A percentile compares a stretch with the other conserved stretches of the same genome.
These are phyloP conservation scores for Suillus occidentalis DNA, from an alignment of 768 basidiomycete genomes.

Conservation along the genomic window DNA sequence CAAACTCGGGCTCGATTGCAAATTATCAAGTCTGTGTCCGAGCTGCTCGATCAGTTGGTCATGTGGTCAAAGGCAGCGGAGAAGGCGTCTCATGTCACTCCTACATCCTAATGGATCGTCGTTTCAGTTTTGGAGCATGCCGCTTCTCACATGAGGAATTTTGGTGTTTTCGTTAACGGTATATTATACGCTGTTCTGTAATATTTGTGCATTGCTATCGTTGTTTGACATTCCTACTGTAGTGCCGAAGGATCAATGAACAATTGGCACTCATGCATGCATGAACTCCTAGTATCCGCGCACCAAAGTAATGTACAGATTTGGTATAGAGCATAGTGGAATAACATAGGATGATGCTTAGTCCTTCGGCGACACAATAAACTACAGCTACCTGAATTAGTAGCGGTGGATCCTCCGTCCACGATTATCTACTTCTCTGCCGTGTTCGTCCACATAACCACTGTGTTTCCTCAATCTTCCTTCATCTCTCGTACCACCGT, in stretches of 20 bases:
- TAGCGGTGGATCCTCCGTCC: conserved; percentile 13
- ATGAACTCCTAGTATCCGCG: not conserved
- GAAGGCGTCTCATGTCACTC: not conserved
- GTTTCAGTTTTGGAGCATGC: not conserved
- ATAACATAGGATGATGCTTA: not conserved
- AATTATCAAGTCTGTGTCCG: conserved; percentile 37
- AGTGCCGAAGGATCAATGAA: not conserved
- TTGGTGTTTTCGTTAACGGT: not conserved
- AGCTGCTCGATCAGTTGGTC: conserved; percentile 43
- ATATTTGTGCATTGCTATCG: not conserved
- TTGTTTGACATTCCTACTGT: not conserved
- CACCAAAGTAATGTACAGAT: not conserved
- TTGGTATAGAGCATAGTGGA: too few species aligned
- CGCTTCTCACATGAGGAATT: not conserved
- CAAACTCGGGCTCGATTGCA: conserved; percentile 43
- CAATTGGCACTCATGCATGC: not conserved
- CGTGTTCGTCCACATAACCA: conserved; percentile 24
- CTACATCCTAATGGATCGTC: not conserved
- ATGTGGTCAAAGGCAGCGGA: conserved; percentile 46
- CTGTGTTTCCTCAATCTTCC: conserved; percentile 4
- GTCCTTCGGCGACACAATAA: not conserved
- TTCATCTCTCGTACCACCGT: conserved; percentile 23
- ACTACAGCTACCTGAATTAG: not conserved
- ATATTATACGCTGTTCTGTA: not conserved
- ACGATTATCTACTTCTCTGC: conserved; percentile 27